Base-by-base conservation (phyloP, 1,284 basidiomycete species). In the Xerocomus amazonicus region DNA sequence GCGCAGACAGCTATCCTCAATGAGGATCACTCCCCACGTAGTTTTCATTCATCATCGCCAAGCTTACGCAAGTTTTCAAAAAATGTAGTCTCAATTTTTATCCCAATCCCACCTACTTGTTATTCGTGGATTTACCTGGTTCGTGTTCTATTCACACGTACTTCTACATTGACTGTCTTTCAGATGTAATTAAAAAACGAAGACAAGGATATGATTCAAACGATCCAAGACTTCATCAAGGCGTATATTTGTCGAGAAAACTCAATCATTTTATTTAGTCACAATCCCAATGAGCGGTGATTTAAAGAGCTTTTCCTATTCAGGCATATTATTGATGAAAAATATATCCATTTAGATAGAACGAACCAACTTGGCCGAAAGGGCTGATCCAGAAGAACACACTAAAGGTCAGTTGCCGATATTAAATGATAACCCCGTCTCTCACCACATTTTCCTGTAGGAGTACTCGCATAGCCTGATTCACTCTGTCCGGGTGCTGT, bases 391-490 rank as follows among this genome's bases (percentile, higher is more conserved):
- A 0, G 48, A 60, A 0, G 56, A 69, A 19, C 73, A 83, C 14
- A 87, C 82, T 0, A 84, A 86, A 44, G 83, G 84, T 80, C 45
- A 16, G 58, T 47, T 4, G 19, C 4, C 2, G 8, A 43, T 27
- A 31, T 13, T 6, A 28, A 7, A 32, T 3, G 12, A 12, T 9
- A 23, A 16, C n/a, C 9, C 13, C 13, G 7, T 38, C 0, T 27
- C 33, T 46, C 17, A 46, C 34, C 23, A 14, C 26, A 7, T 29
- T 42, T 38, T 37, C 42, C 34, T 27, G 33, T 14, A 83, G 81
- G 79, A n/a, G 75, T 86, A 0, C 66, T 85, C 19, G 86, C 84
- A 0, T 87, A 87, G 54, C 81, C 83, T 0, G 84, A 87, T 44
- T 72, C 67, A 6, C 63, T 85, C 3, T 61, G 70, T 0, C 40